These are phyloP conservation scores for Tolypocladium pustulatum DNA, from an alignment of 2,329 filamentous ascomycete genomes.

Conservation along the genomic window DNA sequence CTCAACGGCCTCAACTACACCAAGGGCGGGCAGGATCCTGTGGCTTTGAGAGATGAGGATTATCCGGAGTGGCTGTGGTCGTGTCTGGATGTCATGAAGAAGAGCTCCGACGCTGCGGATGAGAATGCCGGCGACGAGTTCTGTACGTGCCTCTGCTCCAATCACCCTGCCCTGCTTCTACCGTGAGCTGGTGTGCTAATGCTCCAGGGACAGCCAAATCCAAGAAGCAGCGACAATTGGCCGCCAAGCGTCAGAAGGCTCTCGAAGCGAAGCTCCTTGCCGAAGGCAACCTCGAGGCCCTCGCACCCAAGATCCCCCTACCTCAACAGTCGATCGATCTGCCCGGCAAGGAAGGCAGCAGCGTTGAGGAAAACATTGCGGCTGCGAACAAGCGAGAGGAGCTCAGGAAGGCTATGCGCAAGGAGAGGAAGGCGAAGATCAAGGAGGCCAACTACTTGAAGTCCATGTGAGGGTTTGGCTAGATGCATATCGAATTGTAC, in stretches of 20 bases:
- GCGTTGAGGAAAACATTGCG: slow-evolving; percentile 32
- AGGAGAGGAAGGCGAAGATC: slow-evolving; percentile 64
- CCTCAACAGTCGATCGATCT: slow-evolving; percentile 72
- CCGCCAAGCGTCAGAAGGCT: slow-evolving; percentile 51
- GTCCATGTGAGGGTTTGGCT: slow-evolving; percentile 47
- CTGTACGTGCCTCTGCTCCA: slow-evolving; percentile 44
- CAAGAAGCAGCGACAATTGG: slow-evolving; percentile 66
- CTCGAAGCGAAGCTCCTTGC: slow-evolving; percentile 50
- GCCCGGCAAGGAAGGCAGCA: slow-evolving; percentile 36
- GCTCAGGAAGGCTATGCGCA: slow-evolving; percentile 61
- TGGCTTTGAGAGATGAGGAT: slow-evolving; percentile 62
- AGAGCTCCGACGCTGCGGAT: slow-evolving; percentile 34
- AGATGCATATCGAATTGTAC: slow-evolving; percentile 9
- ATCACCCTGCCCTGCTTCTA: background rate
- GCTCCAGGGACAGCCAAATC: slow-evolving; percentile 54
- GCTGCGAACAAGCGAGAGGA: slow-evolving; percentile 45
- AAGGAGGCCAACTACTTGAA: slow-evolving; percentile 83
- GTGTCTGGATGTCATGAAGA: slow-evolving; percentile 54
- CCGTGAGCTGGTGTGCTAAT: background rate
- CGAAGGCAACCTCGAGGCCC: slow-evolving; percentile 53
- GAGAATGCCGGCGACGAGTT: slow-evolving; percentile 62
- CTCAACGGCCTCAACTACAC: slow-evolving; percentile 68
- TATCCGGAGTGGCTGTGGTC: slow-evolving; percentile 78
- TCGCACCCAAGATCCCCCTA: slow-evolving; percentile 61
- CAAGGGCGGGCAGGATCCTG: slow-evolving; percentile 62